Base-by-base conservation (phyloP, 257 asterid genomes). In the Hygrophila difformis region DNA sequence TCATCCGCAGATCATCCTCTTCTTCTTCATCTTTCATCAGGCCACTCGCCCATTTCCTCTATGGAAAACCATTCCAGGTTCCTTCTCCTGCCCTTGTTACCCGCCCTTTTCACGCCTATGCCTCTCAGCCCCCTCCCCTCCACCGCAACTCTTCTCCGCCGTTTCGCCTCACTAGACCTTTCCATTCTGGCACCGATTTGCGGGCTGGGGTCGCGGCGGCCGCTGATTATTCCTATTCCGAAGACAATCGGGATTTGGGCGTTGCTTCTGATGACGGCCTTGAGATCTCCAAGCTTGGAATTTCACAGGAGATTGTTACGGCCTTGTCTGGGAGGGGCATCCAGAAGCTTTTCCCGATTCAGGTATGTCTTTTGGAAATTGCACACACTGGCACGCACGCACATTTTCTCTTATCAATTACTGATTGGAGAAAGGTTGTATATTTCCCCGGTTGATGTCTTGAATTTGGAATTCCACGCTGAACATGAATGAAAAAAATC, bases 301-400 rank as follows among this genome's bases (percentile, higher is more conserved):
- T 89, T 59, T 55, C 87, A 1, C 63, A 70, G 20, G 81, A 76
- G 49, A 75, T 89, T 51, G 80, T 77, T 1, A 55, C 73, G 8
- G 68, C 93, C 26, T 78, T 89, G 73, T 75, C 78, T 10, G 12
- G 20, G 38, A 85, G 49, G 74, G 93, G 94, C 9, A 89, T 89
- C 49, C 51, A 75, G 33, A 79, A 61, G 77, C 94, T 89, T 60
- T 89, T 89, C 50, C 98, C 96, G 9, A 85, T 89, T 68, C 98
- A 89, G 98, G 98, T 89, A 35, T 26, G n/a, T n/a, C n/a, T n/a
- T n/a, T n/a, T n/a, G n/a, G n/a, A n/a, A n/a, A n/a, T n/a, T n/a
- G n/a, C n/a, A n/a, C n/a, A n/a, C n/a, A n/a, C n/a, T n/a, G n/a
- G n/a, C n/a, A n/a, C n/a, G n/a, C n/a, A n/a, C n/a, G n/a, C n/a